Evolutionary conservation across 1,139 yeast species (phyloP).

Genomic region (Sugiyamaella neomexicana): DNA sequence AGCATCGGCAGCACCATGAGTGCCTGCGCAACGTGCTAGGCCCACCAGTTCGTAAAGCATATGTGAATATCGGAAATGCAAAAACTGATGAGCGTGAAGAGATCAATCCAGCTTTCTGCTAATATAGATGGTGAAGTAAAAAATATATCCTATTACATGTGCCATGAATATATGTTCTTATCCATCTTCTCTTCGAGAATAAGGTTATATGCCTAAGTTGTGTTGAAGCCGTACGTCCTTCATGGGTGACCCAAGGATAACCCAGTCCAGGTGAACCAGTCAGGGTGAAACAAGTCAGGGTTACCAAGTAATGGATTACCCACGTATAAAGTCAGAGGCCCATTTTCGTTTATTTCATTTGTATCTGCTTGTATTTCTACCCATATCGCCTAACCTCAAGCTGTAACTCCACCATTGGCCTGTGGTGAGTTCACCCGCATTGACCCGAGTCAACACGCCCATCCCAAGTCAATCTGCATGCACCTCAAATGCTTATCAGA

Average conservation of each 20-base stretch:
- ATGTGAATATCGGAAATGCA: background rate
- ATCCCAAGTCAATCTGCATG: background rate
- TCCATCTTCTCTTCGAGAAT: background rate
- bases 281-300: no score
- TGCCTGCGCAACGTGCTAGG: conserved; percentile 59
- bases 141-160: background rate
- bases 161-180: background rate
- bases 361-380: no score
- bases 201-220: background rate
- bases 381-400: no score
- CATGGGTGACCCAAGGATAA: no score
- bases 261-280: background rate
- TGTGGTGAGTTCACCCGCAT: background rate
- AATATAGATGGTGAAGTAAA: background rate
- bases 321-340: no score
- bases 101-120: no score
- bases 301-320: no score
- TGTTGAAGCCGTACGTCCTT: background rate
- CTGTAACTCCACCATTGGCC: no score
- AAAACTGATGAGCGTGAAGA: background rate
- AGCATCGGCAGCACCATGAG: conserved; percentile 39
- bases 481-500: background rate
- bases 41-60: conserved; percentile 94
- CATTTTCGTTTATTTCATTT: no score
- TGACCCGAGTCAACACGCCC: conserved; percentile 2